Conservation (phyloP, 352 stramenopile species). For the Pythium sukuiense region DNA sequence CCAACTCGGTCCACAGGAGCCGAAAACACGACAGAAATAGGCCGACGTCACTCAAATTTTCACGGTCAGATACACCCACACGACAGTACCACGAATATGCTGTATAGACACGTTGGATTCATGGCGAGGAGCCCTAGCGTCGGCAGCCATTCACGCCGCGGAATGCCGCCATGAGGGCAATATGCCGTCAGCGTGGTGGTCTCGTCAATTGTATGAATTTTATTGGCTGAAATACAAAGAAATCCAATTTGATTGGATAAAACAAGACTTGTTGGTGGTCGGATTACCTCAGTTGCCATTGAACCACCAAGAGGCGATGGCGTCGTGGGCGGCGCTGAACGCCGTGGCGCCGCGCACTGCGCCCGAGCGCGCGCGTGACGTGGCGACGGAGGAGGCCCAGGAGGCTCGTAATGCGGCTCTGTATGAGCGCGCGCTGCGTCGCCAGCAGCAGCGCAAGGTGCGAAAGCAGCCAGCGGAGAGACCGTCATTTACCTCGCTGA, state of each 20-base stretch:
- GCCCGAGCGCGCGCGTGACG: slow-evolving; percentile 12
- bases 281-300: neutral
- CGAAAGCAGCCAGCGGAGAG: neutral
- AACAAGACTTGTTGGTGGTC: neutral
- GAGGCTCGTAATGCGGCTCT: slow-evolving; percentile 57
- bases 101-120: no score
- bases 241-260: neutral
- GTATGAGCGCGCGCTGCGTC: slow-evolving; percentile 69
- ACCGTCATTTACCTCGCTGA: no score
- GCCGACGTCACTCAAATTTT: neutral
- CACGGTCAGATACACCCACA: no score
- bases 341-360: slow-evolving; percentile 29
- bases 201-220: neutral
- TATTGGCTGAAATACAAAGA: neutral
- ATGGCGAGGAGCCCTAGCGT: no score
- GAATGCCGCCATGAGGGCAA: no score
- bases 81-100: no score
- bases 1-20: neutral
- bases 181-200: no score
- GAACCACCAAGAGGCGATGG: slow-evolving; percentile 26
- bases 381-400: slow-evolving; percentile 63
- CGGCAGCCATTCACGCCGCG: no score
- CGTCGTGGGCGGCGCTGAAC: slow-evolving; percentile 73
- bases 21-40: slow-evolving; percentile 6
- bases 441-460: slow-evolving; percentile 58